Percentiles rank a stretch among this genome's conserved stretches.
These are phyloP conservation scores for Scleroderma citrinum DNA, from an alignment of 768 basidiomycete species.

Conservation along the genomic window DNA sequence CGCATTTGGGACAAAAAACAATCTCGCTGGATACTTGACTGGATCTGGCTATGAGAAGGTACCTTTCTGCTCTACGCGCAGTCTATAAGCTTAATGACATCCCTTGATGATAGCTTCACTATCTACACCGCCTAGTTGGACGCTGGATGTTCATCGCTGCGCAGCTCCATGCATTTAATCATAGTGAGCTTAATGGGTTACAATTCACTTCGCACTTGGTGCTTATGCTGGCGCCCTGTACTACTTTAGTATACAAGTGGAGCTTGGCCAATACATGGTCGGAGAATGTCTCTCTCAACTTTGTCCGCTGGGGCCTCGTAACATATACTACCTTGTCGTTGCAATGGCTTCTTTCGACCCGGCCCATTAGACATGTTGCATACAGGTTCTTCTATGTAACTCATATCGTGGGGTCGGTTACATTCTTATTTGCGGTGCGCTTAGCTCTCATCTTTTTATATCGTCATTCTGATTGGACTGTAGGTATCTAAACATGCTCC, in stretches of 20 bases:
- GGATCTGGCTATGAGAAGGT: slow-evolving; percentile 38
- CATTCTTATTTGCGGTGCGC: slow-evolving; percentile 26
- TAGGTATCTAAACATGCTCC: too few species aligned
- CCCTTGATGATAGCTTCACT: slow-evolving; percentile 31
- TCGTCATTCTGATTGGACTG: too few species aligned
- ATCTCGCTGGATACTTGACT: slow-evolving; percentile 26
- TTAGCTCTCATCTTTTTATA: neutral
- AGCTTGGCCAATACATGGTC: neutral
- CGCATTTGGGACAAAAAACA: slow-evolving; percentile 39
- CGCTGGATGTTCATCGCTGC: slow-evolving; percentile 30
- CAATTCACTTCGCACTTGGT: too few species aligned
- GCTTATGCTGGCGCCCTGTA: too few species aligned
- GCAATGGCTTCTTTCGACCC: slow-evolving; percentile 29
- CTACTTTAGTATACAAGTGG: neutral
- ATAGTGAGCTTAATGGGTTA: slow-evolving; percentile 18
- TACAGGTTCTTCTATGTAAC: slow-evolving; percentile 34
- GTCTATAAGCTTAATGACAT: slow-evolving; percentile 36
- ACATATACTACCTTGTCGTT: slow-evolving; percentile 24
- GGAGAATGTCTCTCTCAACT: neutral
- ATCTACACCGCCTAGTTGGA: slow-evolving; percentile 42
- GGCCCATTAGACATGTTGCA: slow-evolving; percentile 25
- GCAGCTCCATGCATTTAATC: slow-evolving; percentile 31
- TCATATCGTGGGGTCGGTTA: slow-evolving; percentile 33
- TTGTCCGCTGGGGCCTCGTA: slow-evolving; percentile 20
- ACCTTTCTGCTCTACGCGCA: slow-evolving; percentile 1